phyloP scores from a whole-genome alignment of 257 asterid genomes.

The Solanum peruvianum region DNA sequence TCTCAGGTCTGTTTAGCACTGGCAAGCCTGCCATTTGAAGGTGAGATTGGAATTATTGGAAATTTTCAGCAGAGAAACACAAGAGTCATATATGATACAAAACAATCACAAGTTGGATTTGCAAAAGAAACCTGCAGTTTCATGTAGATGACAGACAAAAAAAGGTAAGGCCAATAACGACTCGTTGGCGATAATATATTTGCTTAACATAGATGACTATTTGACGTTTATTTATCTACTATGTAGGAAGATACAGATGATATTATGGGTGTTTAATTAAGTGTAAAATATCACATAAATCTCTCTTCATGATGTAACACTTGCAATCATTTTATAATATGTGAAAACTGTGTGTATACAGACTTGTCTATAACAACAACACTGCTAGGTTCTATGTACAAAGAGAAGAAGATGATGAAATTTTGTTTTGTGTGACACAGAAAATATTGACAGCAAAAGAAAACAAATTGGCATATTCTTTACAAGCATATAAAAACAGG shows the following conservation, averaged over 20 bases:
- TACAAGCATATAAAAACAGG: slow-evolving; percentile 9
- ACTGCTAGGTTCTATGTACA: slow-evolving; percentile 7
- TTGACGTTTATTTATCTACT: background rate
- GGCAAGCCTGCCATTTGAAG: slow-evolving; percentile 67
- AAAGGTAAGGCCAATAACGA: background rate
- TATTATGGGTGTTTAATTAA: background rate
- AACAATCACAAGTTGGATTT: slow-evolving; percentile 54
- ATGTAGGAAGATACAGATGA: background rate
- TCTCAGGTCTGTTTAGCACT: slow-evolving; percentile 89
- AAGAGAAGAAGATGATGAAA: slow-evolving; percentile 11
- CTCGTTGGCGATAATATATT: background rate
- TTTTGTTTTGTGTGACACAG: background rate
- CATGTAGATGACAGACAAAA: slow-evolving; percentile 4
- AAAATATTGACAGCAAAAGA: background rate
- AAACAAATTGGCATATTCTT: slow-evolving; percentile 9
- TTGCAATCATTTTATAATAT: background rate
- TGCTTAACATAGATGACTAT: background rate
- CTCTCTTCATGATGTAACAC: background rate
- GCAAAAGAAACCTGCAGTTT: slow-evolving; percentile 72
- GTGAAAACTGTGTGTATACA: background rate
- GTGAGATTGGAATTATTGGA: slow-evolving; percentile 70
- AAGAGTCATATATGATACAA: slow-evolving; percentile 67
- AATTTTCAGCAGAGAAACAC: slow-evolving; percentile 86
- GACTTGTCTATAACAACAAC: background rate
- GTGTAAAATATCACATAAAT: background rate